phyloP scores from a whole-genome alignment of 805 yeast genomes.

The Zygoascus flipseniorum region DNA sequence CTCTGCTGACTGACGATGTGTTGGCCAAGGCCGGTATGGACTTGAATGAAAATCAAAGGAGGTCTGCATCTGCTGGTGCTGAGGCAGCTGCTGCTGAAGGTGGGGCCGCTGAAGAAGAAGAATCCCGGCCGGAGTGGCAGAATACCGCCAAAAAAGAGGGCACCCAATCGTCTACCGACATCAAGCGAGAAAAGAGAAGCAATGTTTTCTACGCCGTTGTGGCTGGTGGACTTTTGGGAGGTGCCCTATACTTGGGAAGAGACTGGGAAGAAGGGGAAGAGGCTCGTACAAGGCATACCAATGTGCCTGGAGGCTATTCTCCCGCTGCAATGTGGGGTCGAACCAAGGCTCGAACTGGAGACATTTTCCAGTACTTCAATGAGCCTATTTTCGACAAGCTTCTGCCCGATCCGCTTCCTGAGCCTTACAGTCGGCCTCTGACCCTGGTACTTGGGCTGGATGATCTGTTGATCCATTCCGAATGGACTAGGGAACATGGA shows the following conservation, averaged over 20 bases:
- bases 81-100: conserved; percentile 14
- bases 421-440: conserved; percentile 84
- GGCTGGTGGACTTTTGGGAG: conserved; percentile 38
- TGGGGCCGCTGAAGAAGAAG: conserved; percentile 9
- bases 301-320: conserved; percentile 57
- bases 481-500: conserved; percentile 86
- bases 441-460: conserved; percentile 86
- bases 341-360: conserved; percentile 59
- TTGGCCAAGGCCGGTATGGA: conserved; percentile 81
- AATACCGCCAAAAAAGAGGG: conserved; percentile 39
- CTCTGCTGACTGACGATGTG: conserved; percentile 72
- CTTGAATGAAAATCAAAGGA: conserved; percentile 5
- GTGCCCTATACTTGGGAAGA: conserved; percentile 61
- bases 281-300: conserved; percentile 37
- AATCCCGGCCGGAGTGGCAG: conserved; percentile 35
- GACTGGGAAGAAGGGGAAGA: conserved; percentile 78
- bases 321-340: conserved; percentile 61
- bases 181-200: conserved; percentile 73
- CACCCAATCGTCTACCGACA: conserved; percentile 23
- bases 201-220: conserved; percentile 59
- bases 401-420: conserved; percentile 87
- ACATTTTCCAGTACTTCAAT: conserved; percentile 72
- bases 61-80: conserved; percentile 7
- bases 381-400: conserved; percentile 92
- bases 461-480: conserved; percentile 82